Base-by-base conservation (phyloP, 2,329 filamentous ascomycete genomes). In the Penicillium italicum region DNA sequence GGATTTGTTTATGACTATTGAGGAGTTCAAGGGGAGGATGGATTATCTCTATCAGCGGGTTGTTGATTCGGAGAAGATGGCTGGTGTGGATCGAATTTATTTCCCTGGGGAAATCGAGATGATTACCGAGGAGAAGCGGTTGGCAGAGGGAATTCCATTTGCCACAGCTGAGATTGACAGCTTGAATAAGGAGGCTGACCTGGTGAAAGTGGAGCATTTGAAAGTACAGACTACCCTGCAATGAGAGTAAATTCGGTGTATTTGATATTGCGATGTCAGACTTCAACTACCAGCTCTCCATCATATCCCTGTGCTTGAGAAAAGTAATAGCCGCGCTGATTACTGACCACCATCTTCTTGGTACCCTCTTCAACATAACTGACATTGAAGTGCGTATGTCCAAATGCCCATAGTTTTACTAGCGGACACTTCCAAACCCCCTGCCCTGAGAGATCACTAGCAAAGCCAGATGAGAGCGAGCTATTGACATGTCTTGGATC, bases 1-100 rank as follows among this genome's bases (percentile, higher is more conserved):
- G 0, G 87, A 91, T 60, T 74, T 91, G 20, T 91, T 91, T 59
- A 84, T 91, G 81, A 79, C 78, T 50, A 60, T 87, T 56, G 84
- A 87, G 1, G 86, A 90, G 40, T 91, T 91, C 66, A 82, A 83
- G 30, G 78, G 66, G 22, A 67, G 80, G 20, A 84, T 85, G 81
- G 80, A 84, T 52, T 80, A 82, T 69, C 68, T 85, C 24, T 83
- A 84, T 62, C 72, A 78, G 59, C 70, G 79, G n/a, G 81, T 84
- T 2, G 74, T 81, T 18, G 76, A 72, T 3, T 77, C 73, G 2
- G 79, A 85, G 34, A 82, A 75, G 66, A 80, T 80, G 75, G 72
- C 69, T 16, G 82, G 78, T 0, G 76, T 84, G 3, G 80, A 83
- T 8, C 72, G 78, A 28, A 82, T 85, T 22, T 84, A 80, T 61